Percentiles rank a stretch among this genome's conserved stretches.
Conservation (phyloP, 345 rosid genomes). For the Boechera stricta region DNA sequence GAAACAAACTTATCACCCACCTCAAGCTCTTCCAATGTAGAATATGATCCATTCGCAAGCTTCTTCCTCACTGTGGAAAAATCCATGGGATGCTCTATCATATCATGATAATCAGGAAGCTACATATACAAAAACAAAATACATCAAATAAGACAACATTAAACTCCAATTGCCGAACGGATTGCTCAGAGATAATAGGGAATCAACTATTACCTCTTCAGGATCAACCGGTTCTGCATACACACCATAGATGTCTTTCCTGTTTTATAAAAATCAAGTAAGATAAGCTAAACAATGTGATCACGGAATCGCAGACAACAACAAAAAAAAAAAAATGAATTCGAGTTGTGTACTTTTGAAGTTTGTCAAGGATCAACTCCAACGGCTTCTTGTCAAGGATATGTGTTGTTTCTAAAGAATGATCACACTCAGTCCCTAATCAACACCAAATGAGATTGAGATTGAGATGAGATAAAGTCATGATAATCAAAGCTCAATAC, state of each 20-base stretch:
- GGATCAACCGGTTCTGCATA: conserved; percentile 96
- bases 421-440: conserved; percentile 58
- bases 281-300: conserved; percentile 33
- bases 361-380: conserved; percentile 89
- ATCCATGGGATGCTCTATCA: conserved; percentile 87
- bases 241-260: conserved; percentile 96
- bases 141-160: neutral
- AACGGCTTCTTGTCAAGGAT: conserved; percentile 79
- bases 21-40: conserved; percentile 74
- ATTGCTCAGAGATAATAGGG: neutral
- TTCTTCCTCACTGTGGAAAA: conserved; percentile 82
- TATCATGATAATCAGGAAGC: conserved; percentile 90
- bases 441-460: conserved; percentile 33
- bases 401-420: conserved; percentile 52
- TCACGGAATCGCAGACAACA: neutral
- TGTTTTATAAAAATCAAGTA: conserved; percentile 52
- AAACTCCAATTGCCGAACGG: conserved; percentile 12
- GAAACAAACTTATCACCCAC: conserved; percentile 47
- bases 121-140: conserved; percentile 42
- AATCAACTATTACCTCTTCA: conserved; percentile 69
- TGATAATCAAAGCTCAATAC: conserved; percentile 27
- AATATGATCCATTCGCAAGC: conserved; percentile 72
- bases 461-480: conserved; percentile 8
- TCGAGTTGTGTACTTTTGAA: conserved; percentile 70
- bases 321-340: neutral